These are phyloP conservation scores for Fusarium haematococcum DNA, from an alignment of 2,329 filamentous ascomycete species.

Conservation along the genomic window DNA sequence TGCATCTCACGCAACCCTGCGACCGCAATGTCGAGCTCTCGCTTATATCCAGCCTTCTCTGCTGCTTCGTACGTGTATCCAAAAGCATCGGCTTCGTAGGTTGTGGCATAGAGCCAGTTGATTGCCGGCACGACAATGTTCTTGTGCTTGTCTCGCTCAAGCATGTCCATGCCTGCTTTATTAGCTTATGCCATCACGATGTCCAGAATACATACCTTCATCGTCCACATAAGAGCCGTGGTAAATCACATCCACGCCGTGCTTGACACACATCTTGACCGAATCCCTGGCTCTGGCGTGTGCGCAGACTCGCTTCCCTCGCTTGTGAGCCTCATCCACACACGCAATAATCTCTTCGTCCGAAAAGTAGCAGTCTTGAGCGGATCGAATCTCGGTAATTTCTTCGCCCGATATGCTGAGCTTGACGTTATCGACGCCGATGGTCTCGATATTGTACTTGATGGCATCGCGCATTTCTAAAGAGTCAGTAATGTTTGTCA, in stretches of 20 bases:
- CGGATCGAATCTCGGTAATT: constrained; percentile 17
- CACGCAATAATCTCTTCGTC: constrained; percentile 22
- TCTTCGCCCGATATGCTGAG: constrained; percentile 26
- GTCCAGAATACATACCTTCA: constrained; percentile 2
- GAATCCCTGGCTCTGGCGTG: constrained; percentile 28
- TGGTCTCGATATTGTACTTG: constrained; percentile 13
- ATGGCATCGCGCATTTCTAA: neutral
- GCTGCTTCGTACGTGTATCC: constrained; percentile 14
- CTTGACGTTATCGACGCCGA: constrained; percentile 23
- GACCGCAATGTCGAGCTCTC: constrained; percentile 17
- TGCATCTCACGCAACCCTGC: constrained; percentile 26
- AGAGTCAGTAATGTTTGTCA: neutral
- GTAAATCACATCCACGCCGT: constrained; percentile 29
- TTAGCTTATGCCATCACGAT: neutral
- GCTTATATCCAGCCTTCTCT: constrained; percentile 18
- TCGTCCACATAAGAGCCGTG: constrained; percentile 27
- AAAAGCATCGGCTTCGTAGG: constrained; percentile 24
- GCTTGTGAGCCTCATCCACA: constrained; percentile 27
- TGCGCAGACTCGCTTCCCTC: constrained; percentile 20
- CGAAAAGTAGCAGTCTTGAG: constrained; percentile 29
- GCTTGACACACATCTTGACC: constrained; percentile 25
- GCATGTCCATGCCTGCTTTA: neutral
- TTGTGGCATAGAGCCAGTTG: constrained; percentile 25
- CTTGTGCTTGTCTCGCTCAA: constrained; percentile 9
- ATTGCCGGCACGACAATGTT: constrained; percentile 18